A percentile compares a stretch with the other conserved stretches of the same genome.
Conservation (phyloP, 768 basidiomycete species). For the Leccinellum luteum region DNA sequence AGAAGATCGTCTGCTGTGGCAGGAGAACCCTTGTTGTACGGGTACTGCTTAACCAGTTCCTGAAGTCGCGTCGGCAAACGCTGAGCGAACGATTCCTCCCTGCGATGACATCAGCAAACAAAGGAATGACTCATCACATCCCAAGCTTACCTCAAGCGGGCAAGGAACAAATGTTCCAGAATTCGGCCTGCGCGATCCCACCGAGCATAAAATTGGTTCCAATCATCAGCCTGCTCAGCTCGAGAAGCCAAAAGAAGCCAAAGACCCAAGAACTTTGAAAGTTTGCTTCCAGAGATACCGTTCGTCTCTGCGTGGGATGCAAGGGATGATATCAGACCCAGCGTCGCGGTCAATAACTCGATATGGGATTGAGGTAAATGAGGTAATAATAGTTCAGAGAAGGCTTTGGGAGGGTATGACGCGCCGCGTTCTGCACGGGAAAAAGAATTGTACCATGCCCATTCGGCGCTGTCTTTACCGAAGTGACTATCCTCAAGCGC, state of each 20-base stretch:
- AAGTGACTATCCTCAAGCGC: slow-evolving; percentile 58
- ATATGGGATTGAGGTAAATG: slow-evolving; percentile 55
- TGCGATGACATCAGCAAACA: slow-evolving; percentile 25
- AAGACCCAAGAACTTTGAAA: slow-evolving; percentile 68
- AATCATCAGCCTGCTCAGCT: slow-evolving; percentile 52
- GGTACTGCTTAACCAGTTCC: slow-evolving; percentile 70
- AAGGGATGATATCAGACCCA: slow-evolving; percentile 65
- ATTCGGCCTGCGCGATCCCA: slow-evolving; percentile 76
- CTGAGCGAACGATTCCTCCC: slow-evolving; percentile 54
- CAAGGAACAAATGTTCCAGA: slow-evolving; percentile 74
- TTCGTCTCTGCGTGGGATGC: slow-evolving; percentile 72
- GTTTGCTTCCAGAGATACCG: slow-evolving; percentile 74
- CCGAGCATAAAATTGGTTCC: slow-evolving; percentile 62
- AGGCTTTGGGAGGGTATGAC: slow-evolving; percentile 62
- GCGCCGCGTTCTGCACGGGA: slow-evolving; percentile 54
- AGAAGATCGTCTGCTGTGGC: slow-evolving; percentile 43
- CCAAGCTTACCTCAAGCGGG: slow-evolving; percentile 60
- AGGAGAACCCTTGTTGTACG: slow-evolving; percentile 43
- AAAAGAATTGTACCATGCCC: slow-evolving; percentile 69
- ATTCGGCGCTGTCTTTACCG: slow-evolving; percentile 52
- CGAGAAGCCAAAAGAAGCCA: slow-evolving; percentile 62
- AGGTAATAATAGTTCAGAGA: slow-evolving; percentile 60
- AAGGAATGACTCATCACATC: neutral
- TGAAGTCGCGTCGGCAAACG: slow-evolving; percentile 67
- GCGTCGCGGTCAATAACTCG: slow-evolving; percentile 53